Evolutionary conservation across 2,329 filamentous ascomycete genomes (phyloP).

Genomic region (Furcasterigmium sp.): DNA sequence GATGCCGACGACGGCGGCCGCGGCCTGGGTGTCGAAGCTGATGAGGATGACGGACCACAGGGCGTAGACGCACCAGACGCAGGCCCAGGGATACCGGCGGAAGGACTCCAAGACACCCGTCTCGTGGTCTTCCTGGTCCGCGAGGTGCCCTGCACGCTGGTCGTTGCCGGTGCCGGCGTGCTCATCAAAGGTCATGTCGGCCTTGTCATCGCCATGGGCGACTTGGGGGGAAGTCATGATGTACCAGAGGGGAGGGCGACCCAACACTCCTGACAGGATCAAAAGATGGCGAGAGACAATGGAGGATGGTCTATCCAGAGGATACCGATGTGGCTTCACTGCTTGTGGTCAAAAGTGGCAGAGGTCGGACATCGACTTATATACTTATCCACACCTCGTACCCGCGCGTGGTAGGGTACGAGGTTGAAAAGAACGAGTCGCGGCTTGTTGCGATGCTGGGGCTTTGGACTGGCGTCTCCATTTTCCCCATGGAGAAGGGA

Average conservation of each 20-base stretch:
- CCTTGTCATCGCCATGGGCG: background rate
- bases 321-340: too few species aligned
- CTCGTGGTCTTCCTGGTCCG: slow-evolving; percentile 20
- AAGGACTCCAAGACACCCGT: slow-evolving; percentile 14
- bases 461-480: too few species aligned
- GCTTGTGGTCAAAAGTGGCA: too few species aligned
- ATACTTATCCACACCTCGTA: too few species aligned
- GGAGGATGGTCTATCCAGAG: too few species aligned
- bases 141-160: slow-evolving; percentile 8
- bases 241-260: background rate
- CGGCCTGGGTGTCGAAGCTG: slow-evolving; percentile 33
- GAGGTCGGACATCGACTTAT: too few species aligned
- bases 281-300: too few species aligned
- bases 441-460: too few species aligned
- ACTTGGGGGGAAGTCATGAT: background rate
- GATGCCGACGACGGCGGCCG: slow-evolving; percentile 32
- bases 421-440: too few species aligned
- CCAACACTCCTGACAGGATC: too few species aligned
- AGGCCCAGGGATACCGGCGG: slow-evolving; percentile 15
- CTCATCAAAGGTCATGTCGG: background rate
- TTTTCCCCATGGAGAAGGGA: too few species aligned
- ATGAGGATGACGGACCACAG: slow-evolving; percentile 32
- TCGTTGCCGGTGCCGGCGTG: background rate
- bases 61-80: slow-evolving; percentile 28
- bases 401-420: too few species aligned